Base-by-base conservation (phyloP, 176 grass and related monocot genomes). In the Triticum turgidum region DNA sequence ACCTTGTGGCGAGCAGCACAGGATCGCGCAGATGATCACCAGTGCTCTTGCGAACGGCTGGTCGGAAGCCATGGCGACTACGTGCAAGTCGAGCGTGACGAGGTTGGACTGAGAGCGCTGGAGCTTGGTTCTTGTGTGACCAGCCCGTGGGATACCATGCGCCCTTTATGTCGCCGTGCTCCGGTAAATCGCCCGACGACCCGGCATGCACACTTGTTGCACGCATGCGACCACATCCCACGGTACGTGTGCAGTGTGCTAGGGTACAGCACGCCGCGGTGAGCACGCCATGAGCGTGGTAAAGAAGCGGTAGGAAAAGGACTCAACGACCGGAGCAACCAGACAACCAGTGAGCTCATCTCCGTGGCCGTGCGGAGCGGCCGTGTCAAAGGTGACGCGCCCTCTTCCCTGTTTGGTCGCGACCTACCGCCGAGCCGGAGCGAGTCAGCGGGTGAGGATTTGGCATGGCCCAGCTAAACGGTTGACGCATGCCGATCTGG, bases 201-300 rank as follows among this genome's bases (percentile, higher is more conserved):
- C 73, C 17, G 82, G 77, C 69, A 52, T 6, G 22, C 42, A 65
- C 77, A 2, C 73, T 74, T 72, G 84, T 24, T 47, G 71, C 39
- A n/a, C 32, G 2, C 62, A 18, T 7, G 8, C 44, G 79, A 82
- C 73, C 73, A 49, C 49, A 59, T 0, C 21, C 44, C 2, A 11
- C 20, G 39, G 1, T 52, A 52, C 49, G 49, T 52, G 49, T 17
- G 14, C 49, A 14, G 49, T 52, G 49, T 17, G 14, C 49, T 17
- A 17, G 3, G 13, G 29, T 35, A 37, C 80, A 82, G 21, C 62
- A 37, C 7, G 62, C 33, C 39, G 8, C 9, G 5, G 80, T 10
- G 73, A 14, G 9, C 83, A 91, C n/a, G 80, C 85, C 85, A 75
- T 34, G 39, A 12, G 89, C 76, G 85, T 91, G 89, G 85, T 56